Conservation (phyloP, 2,329 filamentous ascomycete species). For the Fusarium drepaniforme region DNA sequence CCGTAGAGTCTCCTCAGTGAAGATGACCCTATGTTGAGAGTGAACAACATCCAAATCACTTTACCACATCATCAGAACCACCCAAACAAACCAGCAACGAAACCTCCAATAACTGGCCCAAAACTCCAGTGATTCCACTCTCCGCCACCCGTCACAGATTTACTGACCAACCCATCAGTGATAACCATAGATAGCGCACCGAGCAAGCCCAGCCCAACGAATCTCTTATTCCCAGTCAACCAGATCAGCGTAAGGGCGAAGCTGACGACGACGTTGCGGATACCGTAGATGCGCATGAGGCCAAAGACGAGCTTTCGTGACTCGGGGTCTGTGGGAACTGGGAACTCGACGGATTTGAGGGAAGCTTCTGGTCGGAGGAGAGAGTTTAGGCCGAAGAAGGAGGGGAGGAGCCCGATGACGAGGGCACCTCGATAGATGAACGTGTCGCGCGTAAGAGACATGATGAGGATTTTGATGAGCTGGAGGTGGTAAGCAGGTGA, state of each 20-base stretch:
- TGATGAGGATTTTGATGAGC: not conserved
- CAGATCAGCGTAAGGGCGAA: conserved; percentile 34
- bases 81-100: not conserved
- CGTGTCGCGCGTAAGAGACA: conserved; percentile 14
- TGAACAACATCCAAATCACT: not conserved
- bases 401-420: conserved; percentile 23
- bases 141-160: conserved; percentile 22
- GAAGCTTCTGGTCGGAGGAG: conserved; percentile 28
- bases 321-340: conserved; percentile 23
- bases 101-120: conserved; percentile 13
- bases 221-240: conserved; percentile 17
- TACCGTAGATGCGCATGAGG: conserved; percentile 30
- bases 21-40: not conserved
- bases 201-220: conserved; percentile 11
- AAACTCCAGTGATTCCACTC: conserved; percentile 40
- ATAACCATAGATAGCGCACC: conserved; percentile 13
- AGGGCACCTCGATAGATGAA: conserved; percentile 30
- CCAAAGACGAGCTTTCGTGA: conserved; percentile 11
- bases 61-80: conserved; percentile 3
- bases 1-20: not conserved
- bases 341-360: conserved; percentile 23
- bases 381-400: conserved; percentile 28
- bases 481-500: not conserved
- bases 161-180: conserved; percentile 33
- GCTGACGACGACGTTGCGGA: conserved; percentile 32